phyloP scores from a whole-genome alignment of 2,329 filamentous ascomycete genomes.

The Hansfordia pulvinata region DNA sequence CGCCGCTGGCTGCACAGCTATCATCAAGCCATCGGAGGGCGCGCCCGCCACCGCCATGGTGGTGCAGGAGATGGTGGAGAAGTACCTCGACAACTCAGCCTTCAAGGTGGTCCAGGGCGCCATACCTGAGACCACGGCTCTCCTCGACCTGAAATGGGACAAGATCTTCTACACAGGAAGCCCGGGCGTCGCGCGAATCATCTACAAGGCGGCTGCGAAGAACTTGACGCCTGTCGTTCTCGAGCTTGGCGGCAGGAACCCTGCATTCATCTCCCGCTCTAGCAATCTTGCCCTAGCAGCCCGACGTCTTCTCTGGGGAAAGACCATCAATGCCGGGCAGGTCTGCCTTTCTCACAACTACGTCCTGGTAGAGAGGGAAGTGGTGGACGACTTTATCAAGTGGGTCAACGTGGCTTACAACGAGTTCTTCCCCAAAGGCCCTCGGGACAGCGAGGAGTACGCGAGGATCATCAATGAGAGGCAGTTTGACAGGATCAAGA shows the following conservation, averaged over 20 bases:
- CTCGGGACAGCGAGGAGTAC: conserved; percentile 65
- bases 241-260: conserved; percentile 85
- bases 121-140: conserved; percentile 63
- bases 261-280: conserved; percentile 78
- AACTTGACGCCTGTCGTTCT: conserved; percentile 78
- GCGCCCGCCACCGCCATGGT: conserved; percentile 65
- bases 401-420: conserved; percentile 58
- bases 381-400: conserved; percentile 58
- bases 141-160: conserved; percentile 86
- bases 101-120: conserved; percentile 73
- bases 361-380: conserved; percentile 64
- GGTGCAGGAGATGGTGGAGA: conserved; percentile 64
- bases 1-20: conserved; percentile 75
- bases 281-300: conserved; percentile 72
- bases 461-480: conserved; percentile 66
- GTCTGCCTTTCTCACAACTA: conserved; percentile 92
- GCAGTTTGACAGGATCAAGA: conserved; percentile 74
- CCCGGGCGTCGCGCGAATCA: conserved; percentile 66
- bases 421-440: conserved; percentile 74
- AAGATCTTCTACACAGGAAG: conserved; percentile 97
- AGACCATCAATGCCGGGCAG: conserved; percentile 77
- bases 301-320: conserved; percentile 76
- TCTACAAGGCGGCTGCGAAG: conserved; percentile 79
- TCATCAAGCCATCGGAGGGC: conserved; percentile 84
- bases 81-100: conserved; percentile 61